These are phyloP conservation scores for Sphagnum magellanicum DNA, from an alignment of 228 moss, liverwort and hornwort species.

Conservation along the genomic window DNA sequence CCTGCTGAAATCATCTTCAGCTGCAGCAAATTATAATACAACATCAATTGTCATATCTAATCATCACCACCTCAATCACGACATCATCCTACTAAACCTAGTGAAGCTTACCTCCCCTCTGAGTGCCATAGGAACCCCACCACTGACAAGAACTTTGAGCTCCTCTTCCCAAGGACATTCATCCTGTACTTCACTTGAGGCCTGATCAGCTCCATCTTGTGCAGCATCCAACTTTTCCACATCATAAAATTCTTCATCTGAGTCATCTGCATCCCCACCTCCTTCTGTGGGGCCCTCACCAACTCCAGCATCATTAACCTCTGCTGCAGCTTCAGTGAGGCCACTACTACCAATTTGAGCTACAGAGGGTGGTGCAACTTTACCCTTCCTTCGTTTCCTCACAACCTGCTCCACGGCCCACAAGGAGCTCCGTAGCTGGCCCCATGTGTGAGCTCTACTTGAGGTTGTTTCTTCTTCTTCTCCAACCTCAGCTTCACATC, in stretches of 20 bases:
- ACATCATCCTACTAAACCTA: background rate
- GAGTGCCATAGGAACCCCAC: slow-evolving; percentile 68
- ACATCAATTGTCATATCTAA: no score
- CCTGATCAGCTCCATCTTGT: slow-evolving; percentile 19
- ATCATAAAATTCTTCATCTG: slow-evolving; percentile 6
- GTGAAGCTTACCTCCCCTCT: slow-evolving; percentile 57
- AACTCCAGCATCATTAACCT: slow-evolving; percentile 5
- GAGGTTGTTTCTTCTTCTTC: background rate
- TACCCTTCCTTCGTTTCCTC: background rate
- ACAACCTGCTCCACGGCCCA: slow-evolving; percentile 27
- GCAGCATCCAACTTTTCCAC: slow-evolving; percentile 9
- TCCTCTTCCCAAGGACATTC: slow-evolving; percentile 51
- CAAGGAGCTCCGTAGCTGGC: slow-evolving; percentile 22
- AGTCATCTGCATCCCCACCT: slow-evolving; percentile 5
- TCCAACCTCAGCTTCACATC: background rate
- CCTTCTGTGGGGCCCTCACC: background rate
- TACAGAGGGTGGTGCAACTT: slow-evolving; percentile 1
- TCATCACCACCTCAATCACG: no score
- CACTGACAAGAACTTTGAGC: slow-evolving; percentile 62
- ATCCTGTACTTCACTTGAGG: slow-evolving; percentile 20
- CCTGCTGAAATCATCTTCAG: background rate
- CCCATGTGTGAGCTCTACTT: background rate
- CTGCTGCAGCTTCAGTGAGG: background rate
- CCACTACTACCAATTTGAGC: background rate
- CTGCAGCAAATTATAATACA: background rate